These are phyloP conservation scores for Geranomyces michiganensis DNA, from an alignment of 192 early-diverging fungal species.

Conservation along the genomic window DNA sequence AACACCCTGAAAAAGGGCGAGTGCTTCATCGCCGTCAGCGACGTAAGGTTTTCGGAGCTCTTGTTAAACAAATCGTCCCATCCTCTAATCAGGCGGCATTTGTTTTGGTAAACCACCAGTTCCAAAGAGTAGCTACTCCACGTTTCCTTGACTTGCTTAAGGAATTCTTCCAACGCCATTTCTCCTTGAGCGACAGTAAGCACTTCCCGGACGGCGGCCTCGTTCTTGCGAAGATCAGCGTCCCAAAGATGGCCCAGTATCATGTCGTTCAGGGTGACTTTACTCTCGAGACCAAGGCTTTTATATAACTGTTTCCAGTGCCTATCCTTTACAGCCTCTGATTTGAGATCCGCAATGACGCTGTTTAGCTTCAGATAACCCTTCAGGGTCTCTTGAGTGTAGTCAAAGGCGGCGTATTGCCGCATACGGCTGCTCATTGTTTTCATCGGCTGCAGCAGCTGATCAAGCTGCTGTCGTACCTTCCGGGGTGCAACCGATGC, in stretches of 20 bases:
- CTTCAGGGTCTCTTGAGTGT: conserved; percentile 84
- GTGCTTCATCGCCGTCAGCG: conserved; percentile 93
- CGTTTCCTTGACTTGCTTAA: conserved; percentile 86
- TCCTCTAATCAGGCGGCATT: conserved; percentile 91
- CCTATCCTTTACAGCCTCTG: conserved; percentile 92
- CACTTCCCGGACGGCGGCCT: conserved; percentile 82
- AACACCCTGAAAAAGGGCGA: conserved; percentile 98
- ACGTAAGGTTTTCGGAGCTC: conserved; percentile 92
- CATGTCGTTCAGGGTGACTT: conserved; percentile 75
- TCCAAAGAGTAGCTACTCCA: conserved; percentile 94
- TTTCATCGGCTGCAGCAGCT: conserved; percentile 77
- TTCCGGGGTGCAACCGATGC: conserved; percentile 84
- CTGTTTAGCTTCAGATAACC: conserved; percentile 79
- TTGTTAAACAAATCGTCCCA: conserved; percentile 99
- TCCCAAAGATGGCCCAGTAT: conserved; percentile 97
- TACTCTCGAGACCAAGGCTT: conserved; percentile 71
- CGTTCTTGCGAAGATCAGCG: conserved; percentile 85
- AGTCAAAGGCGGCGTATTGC: conserved; percentile 96
- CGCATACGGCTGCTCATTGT: conserved; percentile 96
- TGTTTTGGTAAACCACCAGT: conserved; percentile 96
- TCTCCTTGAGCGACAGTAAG: conserved; percentile 95
- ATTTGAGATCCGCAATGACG: conserved; percentile 86
- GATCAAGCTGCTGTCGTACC: conserved; percentile 84
- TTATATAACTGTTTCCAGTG: conserved; percentile 97
- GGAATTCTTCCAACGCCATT: conserved; percentile 99